These are phyloP conservation scores for Mycena vulgaris DNA, from an alignment of 768 basidiomycete genomes.

Conservation along the genomic window DNA sequence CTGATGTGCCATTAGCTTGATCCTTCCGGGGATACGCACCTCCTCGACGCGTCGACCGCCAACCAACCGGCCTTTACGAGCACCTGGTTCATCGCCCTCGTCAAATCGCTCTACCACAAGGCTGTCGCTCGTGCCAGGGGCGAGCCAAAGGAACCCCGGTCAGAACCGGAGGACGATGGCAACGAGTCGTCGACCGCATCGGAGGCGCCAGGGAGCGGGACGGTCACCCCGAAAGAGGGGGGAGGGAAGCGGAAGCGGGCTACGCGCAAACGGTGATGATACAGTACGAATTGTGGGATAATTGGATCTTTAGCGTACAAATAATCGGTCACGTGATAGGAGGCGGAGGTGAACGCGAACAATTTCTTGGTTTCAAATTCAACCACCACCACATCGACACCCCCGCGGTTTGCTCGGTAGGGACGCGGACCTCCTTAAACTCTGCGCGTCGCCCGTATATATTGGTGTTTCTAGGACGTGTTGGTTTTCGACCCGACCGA, in stretches of 20 bases:
- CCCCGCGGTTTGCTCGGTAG: neutral
- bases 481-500: neutral
- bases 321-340: neutral
- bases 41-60: slow-evolving; percentile 73
- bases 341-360: too few species aligned
- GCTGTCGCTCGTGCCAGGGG: slow-evolving; percentile 41
- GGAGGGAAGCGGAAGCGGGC: slow-evolving; percentile 78
- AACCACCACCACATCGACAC: neutral
- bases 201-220: slow-evolving; percentile 60
- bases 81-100: slow-evolving; percentile 80
- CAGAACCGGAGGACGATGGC: slow-evolving; percentile 52
- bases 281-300: slow-evolving; percentile 14
- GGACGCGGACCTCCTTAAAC: neutral
- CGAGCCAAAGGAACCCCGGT: slow-evolving; percentile 37
- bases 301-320: neutral
- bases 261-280: slow-evolving; percentile 62
- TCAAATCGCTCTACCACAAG: slow-evolving; percentile 52
- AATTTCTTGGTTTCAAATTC: too few species aligned
- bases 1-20: slow-evolving; percentile 65
- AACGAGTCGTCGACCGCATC: slow-evolving; percentile 63
- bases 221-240: slow-evolving; percentile 54
- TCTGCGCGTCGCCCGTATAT: neutral
- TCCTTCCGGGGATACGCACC: slow-evolving; percentile 68
- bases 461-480: neutral
- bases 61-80: slow-evolving; percentile 67